Evolutionary conservation across 495 filamentous ascomycete species (phyloP).

Genomic region (Xylaria curta): DNA sequence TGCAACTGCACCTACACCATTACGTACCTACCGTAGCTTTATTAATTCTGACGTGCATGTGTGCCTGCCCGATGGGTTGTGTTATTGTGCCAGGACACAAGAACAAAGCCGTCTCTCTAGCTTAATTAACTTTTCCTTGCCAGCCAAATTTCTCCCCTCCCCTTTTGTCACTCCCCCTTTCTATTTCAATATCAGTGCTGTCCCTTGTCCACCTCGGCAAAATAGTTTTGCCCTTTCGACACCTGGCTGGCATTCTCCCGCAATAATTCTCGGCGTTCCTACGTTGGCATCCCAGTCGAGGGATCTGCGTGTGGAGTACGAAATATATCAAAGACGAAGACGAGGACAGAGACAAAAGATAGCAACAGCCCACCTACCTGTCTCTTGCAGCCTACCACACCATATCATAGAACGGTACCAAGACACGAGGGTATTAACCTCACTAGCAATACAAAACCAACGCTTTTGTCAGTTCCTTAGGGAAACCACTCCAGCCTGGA

Average conservation of each 20-base stretch:
- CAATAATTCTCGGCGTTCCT: background rate
- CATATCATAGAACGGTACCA: background rate
- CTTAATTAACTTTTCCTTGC: constrained; percentile 13
- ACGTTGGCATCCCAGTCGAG: constrained; percentile 15
- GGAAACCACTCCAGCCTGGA: background rate
- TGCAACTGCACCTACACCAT: background rate
- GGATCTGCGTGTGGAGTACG: constrained; percentile 5
- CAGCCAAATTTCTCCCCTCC: constrained; percentile 15
- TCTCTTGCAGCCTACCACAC: background rate
- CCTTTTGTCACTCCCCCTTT: constrained; percentile 7
- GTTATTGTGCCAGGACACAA: background rate
- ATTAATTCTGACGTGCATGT: constrained; percentile 10
- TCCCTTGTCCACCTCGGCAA: background rate
- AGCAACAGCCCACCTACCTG: background rate
- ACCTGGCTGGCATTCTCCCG: constrained; percentile 22
- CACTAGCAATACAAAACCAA: background rate
- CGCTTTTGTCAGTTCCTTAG: background rate
- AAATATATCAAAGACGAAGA: constrained; percentile 17
- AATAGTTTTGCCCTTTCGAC: constrained; percentile 9
- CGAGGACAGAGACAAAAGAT: constrained; percentile 18
- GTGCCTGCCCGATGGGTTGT: constrained; percentile 17
- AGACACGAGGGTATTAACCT: background rate
- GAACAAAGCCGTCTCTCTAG: constrained; percentile 12
- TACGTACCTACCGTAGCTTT: constrained; percentile 2
- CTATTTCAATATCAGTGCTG: background rate